These are phyloP conservation scores for Tripterygium wilfordii DNA, from an alignment of 177 flowering plant species.

Conservation along the genomic window DNA sequence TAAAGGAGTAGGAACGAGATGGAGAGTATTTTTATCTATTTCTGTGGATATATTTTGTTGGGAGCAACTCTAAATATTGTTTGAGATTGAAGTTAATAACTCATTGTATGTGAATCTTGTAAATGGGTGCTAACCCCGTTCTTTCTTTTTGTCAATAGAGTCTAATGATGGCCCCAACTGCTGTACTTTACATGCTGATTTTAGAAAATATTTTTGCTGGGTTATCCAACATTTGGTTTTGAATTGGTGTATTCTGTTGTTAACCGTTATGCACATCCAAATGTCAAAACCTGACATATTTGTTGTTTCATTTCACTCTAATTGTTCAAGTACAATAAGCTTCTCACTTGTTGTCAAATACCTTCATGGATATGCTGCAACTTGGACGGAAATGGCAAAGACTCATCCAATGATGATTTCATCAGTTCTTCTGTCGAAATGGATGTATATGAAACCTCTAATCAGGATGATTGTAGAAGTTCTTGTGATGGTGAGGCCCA, in stretches of 20 bases:
- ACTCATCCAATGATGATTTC: slow-evolving; percentile 33
- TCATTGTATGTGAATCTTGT: no score
- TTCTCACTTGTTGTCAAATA: slow-evolving; percentile 46
- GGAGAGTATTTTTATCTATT: no score
- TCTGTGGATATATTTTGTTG: no score
- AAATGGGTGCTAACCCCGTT: no score
- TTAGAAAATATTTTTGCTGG: not conserved
- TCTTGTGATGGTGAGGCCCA: slow-evolving; percentile 32
- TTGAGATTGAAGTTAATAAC: no score
- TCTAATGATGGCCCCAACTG: no score
- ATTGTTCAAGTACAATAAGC: slow-evolving; percentile 67
- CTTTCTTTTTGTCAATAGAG: no score
- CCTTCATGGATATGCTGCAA: slow-evolving; percentile 89
- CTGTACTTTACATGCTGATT: no score
- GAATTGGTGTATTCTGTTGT: no score
- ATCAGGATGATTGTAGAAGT: slow-evolving; percentile 23
- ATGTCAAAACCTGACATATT: slow-evolving; percentile 19
- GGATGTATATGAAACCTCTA: slow-evolving; percentile 55
- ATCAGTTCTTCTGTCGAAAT: slow-evolving; percentile 59
- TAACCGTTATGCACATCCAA: not conserved
- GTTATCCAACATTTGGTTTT: not conserved
- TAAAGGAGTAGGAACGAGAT: no score
- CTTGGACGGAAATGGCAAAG: slow-evolving; percentile 65
- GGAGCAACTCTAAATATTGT: no score
- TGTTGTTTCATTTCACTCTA: slow-evolving; percentile 6